A percentile compares a stretch with the other conserved stretches of the same genome.
phyloP scores from a whole-genome alignment of 2,329 filamentous ascomycete species.

The Ilyonectria mors-panacis region DNA sequence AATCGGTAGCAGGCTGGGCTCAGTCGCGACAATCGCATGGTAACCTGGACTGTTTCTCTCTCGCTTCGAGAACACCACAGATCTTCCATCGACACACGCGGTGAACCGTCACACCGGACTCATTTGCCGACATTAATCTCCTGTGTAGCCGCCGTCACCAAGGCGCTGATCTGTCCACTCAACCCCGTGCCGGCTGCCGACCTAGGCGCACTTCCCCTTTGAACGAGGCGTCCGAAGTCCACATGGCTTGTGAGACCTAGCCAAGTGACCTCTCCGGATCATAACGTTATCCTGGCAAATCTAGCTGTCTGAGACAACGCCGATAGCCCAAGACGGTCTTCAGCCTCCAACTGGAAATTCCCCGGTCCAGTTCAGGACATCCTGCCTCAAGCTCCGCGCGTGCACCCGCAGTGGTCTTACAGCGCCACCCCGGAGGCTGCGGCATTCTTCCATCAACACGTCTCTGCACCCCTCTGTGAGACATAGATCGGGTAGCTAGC shows the following conservation, averaged over 20 bases:
- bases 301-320: constrained; percentile 24
- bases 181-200: constrained; percentile 9
- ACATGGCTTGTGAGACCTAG: constrained; percentile 39
- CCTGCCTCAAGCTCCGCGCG: not conserved
- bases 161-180: constrained; percentile 5
- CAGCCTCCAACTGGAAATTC: constrained; percentile 21
- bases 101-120: constrained; percentile 32
- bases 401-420: not conserved
- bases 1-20: not conserved
- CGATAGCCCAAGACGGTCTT: constrained; percentile 15
- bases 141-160: not conserved
- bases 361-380: constrained; percentile 17
- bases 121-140: constrained; percentile 24
- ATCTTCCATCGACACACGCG: constrained; percentile 26
- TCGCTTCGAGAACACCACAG: constrained; percentile 37
- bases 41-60: constrained; percentile 24
- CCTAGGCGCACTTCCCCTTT: constrained; percentile 11
- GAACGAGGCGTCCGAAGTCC: constrained; percentile 26
- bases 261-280: constrained; percentile 8
- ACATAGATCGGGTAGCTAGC: not conserved
- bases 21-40: not conserved
- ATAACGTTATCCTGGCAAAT: constrained; percentile 12
- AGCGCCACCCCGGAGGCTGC: not conserved
- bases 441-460: constrained; percentile 1
- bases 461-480: constrained; percentile 5